These are phyloP conservation scores for Mortierella sp. DNA, from an alignment of 371 early-diverging fungal genomes.

Conservation along the genomic window DNA sequence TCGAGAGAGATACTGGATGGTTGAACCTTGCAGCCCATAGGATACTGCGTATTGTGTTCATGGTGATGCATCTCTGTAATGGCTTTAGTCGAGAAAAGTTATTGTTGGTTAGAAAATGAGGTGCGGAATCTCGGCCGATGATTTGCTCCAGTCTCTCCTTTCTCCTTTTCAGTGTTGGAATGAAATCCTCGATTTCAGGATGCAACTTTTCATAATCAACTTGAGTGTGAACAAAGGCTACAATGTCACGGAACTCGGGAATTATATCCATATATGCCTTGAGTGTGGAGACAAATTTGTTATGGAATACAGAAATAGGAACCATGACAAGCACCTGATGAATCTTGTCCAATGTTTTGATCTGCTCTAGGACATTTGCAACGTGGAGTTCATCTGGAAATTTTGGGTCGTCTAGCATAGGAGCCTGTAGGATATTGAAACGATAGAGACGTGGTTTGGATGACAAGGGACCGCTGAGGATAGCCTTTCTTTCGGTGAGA, in stretches of 20 bases:
- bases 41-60: conserved; percentile 12
- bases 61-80: conserved; percentile 12
- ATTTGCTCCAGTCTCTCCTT: background rate
- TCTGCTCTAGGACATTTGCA: background rate
- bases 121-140: conserved; percentile 3
- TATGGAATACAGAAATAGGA: background rate
- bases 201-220: conserved; percentile 14
- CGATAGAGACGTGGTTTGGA: too few species aligned
- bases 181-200: background rate
- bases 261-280: conserved; percentile 10
- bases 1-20: conserved; percentile 9
- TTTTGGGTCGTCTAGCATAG: conserved; percentile 14
- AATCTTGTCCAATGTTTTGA: background rate
- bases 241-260: conserved; percentile 7
- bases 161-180: background rate
- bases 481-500: too few species aligned
- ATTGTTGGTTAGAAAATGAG: conserved; percentile 21
- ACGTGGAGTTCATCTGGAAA: conserved; percentile 7
- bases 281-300: conserved; percentile 1
- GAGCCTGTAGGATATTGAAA: conserved; percentile 12
- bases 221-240: conserved; percentile 21
- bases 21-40: conserved; percentile 6
- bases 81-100: conserved; percentile 7
- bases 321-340: conserved; percentile 16
- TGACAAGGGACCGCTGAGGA: too few species aligned